Evolutionary conservation across 2,329 filamentous ascomycete genomes (phyloP).

Genomic region (Penicillium sp.): DNA sequence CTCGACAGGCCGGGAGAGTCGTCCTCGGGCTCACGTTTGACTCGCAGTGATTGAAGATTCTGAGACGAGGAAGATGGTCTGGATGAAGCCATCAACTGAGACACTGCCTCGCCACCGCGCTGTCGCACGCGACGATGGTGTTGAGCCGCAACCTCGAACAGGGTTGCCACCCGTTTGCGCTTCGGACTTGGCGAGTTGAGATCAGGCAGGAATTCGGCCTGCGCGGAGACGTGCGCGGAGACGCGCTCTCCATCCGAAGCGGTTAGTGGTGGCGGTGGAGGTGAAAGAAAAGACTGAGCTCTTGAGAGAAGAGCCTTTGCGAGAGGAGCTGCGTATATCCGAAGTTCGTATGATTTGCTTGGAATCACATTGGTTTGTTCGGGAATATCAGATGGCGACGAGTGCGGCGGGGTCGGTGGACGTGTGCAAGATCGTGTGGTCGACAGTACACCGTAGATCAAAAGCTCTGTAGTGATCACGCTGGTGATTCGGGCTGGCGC

Average conservation of each 20-base stretch:
- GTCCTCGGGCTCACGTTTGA: slow-evolving; percentile 35
- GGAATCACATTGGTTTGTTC: slow-evolving; percentile 6
- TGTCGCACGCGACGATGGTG: slow-evolving; percentile 38
- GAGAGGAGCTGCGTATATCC: slow-evolving; percentile 34
- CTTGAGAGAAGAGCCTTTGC: slow-evolving; percentile 30
- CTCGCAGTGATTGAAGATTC: slow-evolving; percentile 26
- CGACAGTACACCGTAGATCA: slow-evolving; percentile 37
- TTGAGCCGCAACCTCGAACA: slow-evolving; percentile 38
- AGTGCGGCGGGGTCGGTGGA: slow-evolving; percentile 33
- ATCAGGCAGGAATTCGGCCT: slow-evolving; percentile 35
- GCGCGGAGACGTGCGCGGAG: slow-evolving; percentile 13
- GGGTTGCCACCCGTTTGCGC: slow-evolving; percentile 38
- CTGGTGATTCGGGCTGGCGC: slow-evolving; percentile 13
- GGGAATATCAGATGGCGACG: slow-evolving; percentile 24
- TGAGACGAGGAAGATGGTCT: slow-evolving; percentile 25
- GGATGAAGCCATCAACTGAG: slow-evolving; percentile 34
- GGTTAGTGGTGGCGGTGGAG: slow-evolving; percentile 19
- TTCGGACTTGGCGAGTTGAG: slow-evolving; percentile 37
- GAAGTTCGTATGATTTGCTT: slow-evolving; percentile 24
- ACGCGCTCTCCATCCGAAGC: slow-evolving; percentile 3
- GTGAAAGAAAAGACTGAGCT: slow-evolving; percentile 30
- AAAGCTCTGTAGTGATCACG: slow-evolving; percentile 29
- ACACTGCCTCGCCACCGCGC: slow-evolving; percentile 36
- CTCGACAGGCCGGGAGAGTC: slow-evolving; percentile 18
- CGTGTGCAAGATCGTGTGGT: slow-evolving; percentile 21